These are phyloP conservation scores for Biscogniauxia marginata DNA, from an alignment of 2,329 filamentous ascomycete genomes.

Conservation along the genomic window DNA sequence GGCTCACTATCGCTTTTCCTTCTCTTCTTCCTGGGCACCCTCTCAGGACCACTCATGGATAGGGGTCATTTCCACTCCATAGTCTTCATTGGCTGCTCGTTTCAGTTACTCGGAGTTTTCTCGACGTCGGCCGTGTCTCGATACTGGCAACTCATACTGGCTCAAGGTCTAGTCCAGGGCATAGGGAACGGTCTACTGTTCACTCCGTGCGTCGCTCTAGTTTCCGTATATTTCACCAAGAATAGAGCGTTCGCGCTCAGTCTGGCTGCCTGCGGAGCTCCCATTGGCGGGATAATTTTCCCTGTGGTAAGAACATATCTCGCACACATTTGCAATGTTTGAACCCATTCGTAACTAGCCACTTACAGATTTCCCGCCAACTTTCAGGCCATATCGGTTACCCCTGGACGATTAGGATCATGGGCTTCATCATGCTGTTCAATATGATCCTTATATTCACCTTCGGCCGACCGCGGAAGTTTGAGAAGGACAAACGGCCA, in stretches of 20 bases:
- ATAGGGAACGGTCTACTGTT: constrained; percentile 4
- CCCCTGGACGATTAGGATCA: constrained; percentile 1
- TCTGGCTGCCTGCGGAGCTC: constrained; percentile 1
- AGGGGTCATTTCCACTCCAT: constrained; percentile 3
- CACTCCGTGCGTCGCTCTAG: not conserved
- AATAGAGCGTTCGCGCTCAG: constrained; percentile 1
- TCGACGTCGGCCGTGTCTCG: not conserved
- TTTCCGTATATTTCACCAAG: constrained; percentile 2
- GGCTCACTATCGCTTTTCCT: constrained; percentile 1
- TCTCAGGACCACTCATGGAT: constrained; percentile 4
- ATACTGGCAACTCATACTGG: constrained; percentile 7
- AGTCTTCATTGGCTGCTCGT: not conserved
- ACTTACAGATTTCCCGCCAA: not conserved
- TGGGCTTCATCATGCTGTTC: constrained; percentile 19
- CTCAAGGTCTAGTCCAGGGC: constrained; percentile 3
- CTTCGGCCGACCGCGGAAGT: constrained; percentile 15
- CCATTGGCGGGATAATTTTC: constrained; percentile 2
- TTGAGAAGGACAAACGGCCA: constrained; percentile 28
- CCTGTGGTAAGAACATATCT: not conserved
- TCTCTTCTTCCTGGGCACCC: constrained; percentile 4
- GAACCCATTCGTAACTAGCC: not conserved
- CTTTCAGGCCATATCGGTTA: not conserved
- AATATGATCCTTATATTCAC: constrained; percentile 14
- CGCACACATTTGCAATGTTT: not conserved
- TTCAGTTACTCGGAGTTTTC: constrained; percentile 3